phyloP scores from a whole-genome alignment of 257 asterid species.

The Verbascum thapsus region DNA sequence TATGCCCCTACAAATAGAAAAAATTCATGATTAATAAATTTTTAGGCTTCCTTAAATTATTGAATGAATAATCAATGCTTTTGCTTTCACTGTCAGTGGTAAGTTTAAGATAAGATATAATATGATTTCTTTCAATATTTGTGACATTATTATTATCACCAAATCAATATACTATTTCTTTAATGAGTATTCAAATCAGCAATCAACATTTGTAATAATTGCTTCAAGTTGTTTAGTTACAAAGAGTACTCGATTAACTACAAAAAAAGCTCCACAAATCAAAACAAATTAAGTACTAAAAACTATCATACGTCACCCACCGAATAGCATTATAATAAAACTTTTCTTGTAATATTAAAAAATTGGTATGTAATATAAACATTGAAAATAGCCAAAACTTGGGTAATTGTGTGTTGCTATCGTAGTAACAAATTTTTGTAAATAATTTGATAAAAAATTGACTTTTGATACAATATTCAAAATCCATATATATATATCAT shows the following conservation, averaged over 20 bases:
- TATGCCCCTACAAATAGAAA: conserved; percentile 8
- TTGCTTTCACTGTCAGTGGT: conserved; percentile 35
- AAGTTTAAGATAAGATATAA: conserved; percentile 38
- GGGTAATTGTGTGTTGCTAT: too few species aligned
- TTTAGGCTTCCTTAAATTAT: conserved; percentile 1
- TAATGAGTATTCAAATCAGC: not conserved
- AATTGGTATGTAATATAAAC: too few species aligned
- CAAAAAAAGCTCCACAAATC: conserved; percentile 5
- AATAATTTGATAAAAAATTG: too few species aligned
- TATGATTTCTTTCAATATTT: conserved; percentile 24
- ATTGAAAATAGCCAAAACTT: too few species aligned
- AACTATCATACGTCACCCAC: conserved; percentile 17
- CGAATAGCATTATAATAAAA: not conserved
- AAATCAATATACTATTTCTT: conserved; percentile 29
- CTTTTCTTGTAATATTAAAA: too few species aligned
- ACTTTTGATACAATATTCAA: too few species aligned
- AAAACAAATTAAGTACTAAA: conserved; percentile 7
- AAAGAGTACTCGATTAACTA: too few species aligned
- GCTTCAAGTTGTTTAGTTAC: not conserved
- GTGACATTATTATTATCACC: conserved; percentile 40
- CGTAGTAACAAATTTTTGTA: too few species aligned
- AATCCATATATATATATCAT: too few species aligned
- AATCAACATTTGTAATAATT: conserved; percentile 3
- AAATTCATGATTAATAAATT: conserved; percentile 15
- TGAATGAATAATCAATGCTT: conserved; percentile 31